These are phyloP conservation scores for Cicer cuneatum DNA, from an alignment of 306 rosid genomes.

Conservation along the genomic window DNA sequence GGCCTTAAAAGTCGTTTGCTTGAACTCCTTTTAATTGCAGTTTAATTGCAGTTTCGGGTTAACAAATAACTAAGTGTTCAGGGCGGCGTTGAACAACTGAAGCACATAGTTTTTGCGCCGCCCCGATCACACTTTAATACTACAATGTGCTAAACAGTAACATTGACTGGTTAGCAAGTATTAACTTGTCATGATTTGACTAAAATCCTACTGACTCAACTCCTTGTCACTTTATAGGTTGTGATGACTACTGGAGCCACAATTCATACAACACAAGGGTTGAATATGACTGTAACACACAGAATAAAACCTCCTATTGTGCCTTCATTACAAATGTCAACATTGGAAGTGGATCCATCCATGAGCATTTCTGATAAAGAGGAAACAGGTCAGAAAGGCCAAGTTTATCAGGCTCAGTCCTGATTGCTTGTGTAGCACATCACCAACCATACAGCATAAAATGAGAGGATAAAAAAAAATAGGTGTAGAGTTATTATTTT, in stretches of 20 bases:
- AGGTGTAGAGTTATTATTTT: constrained; percentile 22
- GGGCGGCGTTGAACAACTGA: neutral
- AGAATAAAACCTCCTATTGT: constrained; percentile 79
- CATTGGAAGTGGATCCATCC: constrained; percentile 59
- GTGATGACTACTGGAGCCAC: constrained; percentile 97
- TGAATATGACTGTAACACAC: constrained; percentile 83
- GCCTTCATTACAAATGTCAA: constrained; percentile 67
- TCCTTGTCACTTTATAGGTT: constrained; percentile 60
- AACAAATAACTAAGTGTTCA: neutral
- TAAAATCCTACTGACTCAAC: constrained; percentile 29
- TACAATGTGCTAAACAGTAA: constrained; percentile 2
- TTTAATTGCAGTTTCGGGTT: constrained; percentile 19
- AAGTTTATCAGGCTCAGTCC: constrained; percentile 58
- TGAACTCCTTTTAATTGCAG: constrained; percentile 6
- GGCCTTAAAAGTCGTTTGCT: constrained; percentile 33
- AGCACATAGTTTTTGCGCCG: neutral
- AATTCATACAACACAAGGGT: constrained; percentile 92
- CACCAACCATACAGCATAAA: constrained; percentile 11
- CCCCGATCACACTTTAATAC: neutral
- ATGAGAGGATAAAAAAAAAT: constrained; percentile 4
- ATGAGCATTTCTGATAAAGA: constrained; percentile 49
- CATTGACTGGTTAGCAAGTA: neutral
- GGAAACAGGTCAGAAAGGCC: constrained; percentile 56
- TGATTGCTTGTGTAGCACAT: constrained; percentile 32
- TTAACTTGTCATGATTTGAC: neutral